These are phyloP conservation scores for Amanita fuliginea DNA, from an alignment of 768 basidiomycete species.

Conservation along the genomic window DNA sequence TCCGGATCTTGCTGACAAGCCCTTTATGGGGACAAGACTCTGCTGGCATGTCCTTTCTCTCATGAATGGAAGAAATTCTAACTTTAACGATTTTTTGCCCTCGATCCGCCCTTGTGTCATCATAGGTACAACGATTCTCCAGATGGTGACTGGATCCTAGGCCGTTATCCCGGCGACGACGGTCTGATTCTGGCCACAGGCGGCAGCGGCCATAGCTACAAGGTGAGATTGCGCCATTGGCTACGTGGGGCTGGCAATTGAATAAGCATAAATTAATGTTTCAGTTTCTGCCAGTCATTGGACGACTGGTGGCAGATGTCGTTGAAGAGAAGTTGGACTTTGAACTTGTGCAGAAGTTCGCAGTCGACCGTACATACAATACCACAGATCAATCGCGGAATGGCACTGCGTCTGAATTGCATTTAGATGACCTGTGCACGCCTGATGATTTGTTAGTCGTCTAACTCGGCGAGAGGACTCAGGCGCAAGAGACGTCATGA, in stretches of 20 bases:
- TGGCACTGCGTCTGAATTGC: constrained; percentile 26
- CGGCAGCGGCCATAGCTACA: constrained; percentile 84
- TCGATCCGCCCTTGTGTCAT: neutral
- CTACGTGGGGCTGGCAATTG: neutral
- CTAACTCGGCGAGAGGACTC: neutral
- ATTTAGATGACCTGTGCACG: constrained; percentile 37
- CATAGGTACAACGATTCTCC: constrained; percentile 82
- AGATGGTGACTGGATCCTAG: constrained; percentile 86
- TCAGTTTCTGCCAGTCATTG: constrained; percentile 83
- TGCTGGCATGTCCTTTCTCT: constrained; percentile 58
- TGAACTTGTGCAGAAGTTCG: constrained; percentile 46
- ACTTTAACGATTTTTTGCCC: neutral
- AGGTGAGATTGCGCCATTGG: constrained; percentile 31
- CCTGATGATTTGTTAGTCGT: constrained; percentile 27
- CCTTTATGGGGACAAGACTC: constrained; percentile 63
- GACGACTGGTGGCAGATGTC: constrained; percentile 61
- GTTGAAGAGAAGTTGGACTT: constrained; percentile 54
- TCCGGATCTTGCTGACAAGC: constrained; percentile 67
- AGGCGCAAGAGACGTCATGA: neutral
- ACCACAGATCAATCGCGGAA: constrained; percentile 22
- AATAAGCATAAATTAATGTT: constrained; percentile 5
- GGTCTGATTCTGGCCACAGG: constrained; percentile 75
- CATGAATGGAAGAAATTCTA: neutral
- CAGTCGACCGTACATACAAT: constrained; percentile 36
- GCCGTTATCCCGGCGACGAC: constrained; percentile 44